Evolutionary conservation across 768 basidiomycete species (phyloP), one percentile per base, ranked within the genome.

Genomic region (Russula sp.): DNA sequence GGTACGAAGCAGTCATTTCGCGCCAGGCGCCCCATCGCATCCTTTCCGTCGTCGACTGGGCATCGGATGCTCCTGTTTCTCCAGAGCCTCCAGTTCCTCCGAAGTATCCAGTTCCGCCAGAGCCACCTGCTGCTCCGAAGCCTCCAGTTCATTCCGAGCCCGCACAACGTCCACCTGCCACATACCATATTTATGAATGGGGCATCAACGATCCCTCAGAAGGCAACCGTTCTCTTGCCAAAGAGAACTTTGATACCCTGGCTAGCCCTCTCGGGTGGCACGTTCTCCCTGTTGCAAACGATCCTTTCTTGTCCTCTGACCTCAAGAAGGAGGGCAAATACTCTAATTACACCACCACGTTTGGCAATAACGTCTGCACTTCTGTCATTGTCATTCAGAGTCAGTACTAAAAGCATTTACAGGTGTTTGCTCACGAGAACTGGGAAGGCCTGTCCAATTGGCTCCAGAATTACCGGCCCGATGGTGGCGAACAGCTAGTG

Each of bases 251-350:
- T 67, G 96, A 99, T 73, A 71, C 73, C 0, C 74, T 87, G 9
- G 94, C 95, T 6, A 90, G 89, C 54, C 96, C 96, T 16, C 79
- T 82, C 51, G 96, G 96, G 5, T 99, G 96, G 96, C 96, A 99
- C 72, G 73, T 87, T 0, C 79, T 98, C 55, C 94, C 94, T 16
- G 80, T 79, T 67, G 70, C 75, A 9, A 82, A 85, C 67, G 91
- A 94, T 70, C 92, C 93, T 0, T 76, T 92, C 0, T 76, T 78
- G 57, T 73, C 76, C 18, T 53, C 65, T 11, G 36, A 69, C 72
- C 26, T 34, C 57, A 63, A 53, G 61, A 69, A 53, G 58, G 52
- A 54, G 57, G 71, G 69, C 14, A 69, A 61, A 51, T 69, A 76
- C 63, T 63, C 73, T 68, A 89, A 89, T 72, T 89, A 85, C 38